Evolutionary conservation across 495 filamentous ascomycete genomes (phyloP).

Genomic region (Lophium mytilinum): DNA sequence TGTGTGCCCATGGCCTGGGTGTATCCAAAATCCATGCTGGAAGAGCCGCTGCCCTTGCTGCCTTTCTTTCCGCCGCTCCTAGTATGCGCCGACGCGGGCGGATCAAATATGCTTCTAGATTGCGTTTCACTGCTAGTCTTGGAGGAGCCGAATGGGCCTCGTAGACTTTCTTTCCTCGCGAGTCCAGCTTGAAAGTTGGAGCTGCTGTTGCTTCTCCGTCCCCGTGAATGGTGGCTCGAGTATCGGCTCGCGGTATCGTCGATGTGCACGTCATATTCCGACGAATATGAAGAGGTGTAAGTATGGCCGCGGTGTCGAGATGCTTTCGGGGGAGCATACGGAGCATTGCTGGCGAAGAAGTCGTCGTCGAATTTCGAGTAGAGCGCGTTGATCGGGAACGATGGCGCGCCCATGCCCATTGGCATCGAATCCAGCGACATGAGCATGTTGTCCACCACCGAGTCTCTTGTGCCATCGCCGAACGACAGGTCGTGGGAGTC

Average conservation of each 20-base stretch:
- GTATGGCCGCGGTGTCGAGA: conserved; percentile 48
- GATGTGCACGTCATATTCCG: conserved; percentile 60
- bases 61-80: conserved; percentile 44
- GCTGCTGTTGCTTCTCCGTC: conserved; percentile 73
- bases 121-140: conserved; percentile 37
- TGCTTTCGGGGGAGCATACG: conserved; percentile 8
- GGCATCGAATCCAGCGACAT: conserved; percentile 25
- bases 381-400: conserved; percentile 6
- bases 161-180: conserved; percentile 55
- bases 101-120: conserved; percentile 15
- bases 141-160: conserved; percentile 29
- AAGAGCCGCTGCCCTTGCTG: conserved; percentile 66
- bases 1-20: conserved; percentile 45
- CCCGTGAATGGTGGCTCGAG: conserved; percentile 50
- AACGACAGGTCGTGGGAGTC: conserved; percentile 88
- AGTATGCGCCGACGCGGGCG: conserved; percentile 13
- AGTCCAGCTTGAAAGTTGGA: conserved; percentile 60
- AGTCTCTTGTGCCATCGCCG: conserved; percentile 69
- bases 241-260: conserved; percentile 57
- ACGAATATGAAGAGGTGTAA: conserved; percentile 62
- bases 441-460: conserved; percentile 52
- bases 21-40: conserved; percentile 59
- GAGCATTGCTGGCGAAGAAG: conserved; percentile 19
- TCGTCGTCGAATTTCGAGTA: conserved; percentile 21
- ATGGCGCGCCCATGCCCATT: conserved; percentile 6